Evolutionary conservation across 176 grass and related monocot genomes (phyloP), one percentile per base, ranked within the genome.

Genomic region (Olyra latifolia): DNA sequence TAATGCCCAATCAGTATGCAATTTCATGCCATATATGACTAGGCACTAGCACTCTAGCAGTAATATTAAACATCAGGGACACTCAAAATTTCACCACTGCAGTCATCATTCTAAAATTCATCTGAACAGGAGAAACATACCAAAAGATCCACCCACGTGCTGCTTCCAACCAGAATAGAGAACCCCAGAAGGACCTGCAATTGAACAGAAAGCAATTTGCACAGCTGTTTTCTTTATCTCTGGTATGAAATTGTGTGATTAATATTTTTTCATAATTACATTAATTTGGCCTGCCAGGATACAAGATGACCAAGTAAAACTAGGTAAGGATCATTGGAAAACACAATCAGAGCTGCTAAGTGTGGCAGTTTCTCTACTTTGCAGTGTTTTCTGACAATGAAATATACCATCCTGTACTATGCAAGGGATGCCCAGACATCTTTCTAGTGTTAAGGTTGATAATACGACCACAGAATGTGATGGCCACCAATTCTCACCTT

Each of bases 101-200:
- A 76, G 17, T 70, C 1, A 0, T 72, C 49, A 24, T 67, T 66
- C 6, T 25, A 16, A 63, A 47, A 57, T 64, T 56, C 65, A 77
- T 85, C 73, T 44, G 25, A 79, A 72, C 11, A 52, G 47, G 69
- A 74, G 65, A 79, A 68, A 77, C 88, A 68, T 91, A 99, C 97
- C 97, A 99, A 58, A 25, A 99, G 84, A 91, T 99, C 97, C 10
- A 95, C 97, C 97, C 97, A 99, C 17, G 97, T 96, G 63, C 91
- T 99, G 87, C 97, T 96, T 49, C 97, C 97, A 16, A 99, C 93
- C 74, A 99, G 97, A 85, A 99, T 84, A 73, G 97, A 99, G 69
- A 99, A 99, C 42, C 97, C 97, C 38, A 99, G 71, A 86, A 99
- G 90, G 57, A 99, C 96, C 96, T 98, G 78, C 42, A 53, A 86